These are phyloP conservation scores for Blastocystis hominis DNA, from an alignment of 352 stramenopile species.

Conservation along the genomic window DNA sequence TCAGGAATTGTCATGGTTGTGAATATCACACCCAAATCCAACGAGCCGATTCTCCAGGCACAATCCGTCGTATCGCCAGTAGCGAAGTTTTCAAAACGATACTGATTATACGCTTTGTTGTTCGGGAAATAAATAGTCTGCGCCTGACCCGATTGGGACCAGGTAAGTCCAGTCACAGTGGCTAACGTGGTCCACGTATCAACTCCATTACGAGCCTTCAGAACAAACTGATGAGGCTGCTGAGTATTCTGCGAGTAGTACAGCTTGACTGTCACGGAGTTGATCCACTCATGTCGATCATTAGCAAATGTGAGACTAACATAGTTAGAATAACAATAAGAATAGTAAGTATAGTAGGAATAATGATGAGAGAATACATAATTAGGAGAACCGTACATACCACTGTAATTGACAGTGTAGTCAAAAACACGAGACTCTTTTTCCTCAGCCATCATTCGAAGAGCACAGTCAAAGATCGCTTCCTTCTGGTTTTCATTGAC, in stretches of 20 bases:
- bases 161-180: background rate
- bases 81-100: conserved; percentile 7
- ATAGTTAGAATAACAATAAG: background rate
- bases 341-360: background rate
- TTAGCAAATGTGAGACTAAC: background rate
- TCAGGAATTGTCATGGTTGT: background rate
- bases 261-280: background rate
- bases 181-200: background rate
- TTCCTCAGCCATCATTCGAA: background rate
- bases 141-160: background rate
- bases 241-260: background rate
- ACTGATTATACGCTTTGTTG: conserved; percentile 1
- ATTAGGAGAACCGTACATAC: background rate
- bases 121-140: background rate
- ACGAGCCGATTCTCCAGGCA: background rate
- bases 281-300: conserved; percentile 30
- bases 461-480: background rate
- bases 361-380: background rate
- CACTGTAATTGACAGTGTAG: background rate
- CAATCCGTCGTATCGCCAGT: background rate
- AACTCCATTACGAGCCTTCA: background rate
- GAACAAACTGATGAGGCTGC: background rate
- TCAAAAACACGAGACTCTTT: background rate
- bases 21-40: background rate
- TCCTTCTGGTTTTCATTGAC: background rate